Conservation (phyloP, 116 monocot species). For the Posidonia oceanica region DNA sequence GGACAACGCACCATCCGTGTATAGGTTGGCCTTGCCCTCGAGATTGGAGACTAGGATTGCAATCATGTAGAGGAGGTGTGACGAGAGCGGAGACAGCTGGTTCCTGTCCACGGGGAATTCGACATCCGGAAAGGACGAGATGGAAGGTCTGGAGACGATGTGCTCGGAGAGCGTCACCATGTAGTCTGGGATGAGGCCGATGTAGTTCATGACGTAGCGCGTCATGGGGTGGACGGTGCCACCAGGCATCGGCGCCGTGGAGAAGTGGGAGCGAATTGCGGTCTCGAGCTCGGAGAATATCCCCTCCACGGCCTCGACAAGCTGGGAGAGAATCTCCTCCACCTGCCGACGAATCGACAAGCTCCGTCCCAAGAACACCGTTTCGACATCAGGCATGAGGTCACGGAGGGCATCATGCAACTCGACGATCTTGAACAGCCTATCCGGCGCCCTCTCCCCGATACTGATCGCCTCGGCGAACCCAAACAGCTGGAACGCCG, state of each 20-base stretch:
- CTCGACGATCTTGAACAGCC: slow-evolving; percentile 81
- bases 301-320: slow-evolving; percentile 48
- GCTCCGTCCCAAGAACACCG: slow-evolving; percentile 26
- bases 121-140: slow-evolving; percentile 11
- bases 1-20: slow-evolving; percentile 44
- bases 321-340: slow-evolving; percentile 36
- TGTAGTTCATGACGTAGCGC: slow-evolving; percentile 94
- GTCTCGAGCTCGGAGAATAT: slow-evolving; percentile 73
- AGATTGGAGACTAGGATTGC: slow-evolving; percentile 49
- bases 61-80: slow-evolving; percentile 64
- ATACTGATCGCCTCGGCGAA: slow-evolving; percentile 49
- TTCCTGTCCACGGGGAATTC: slow-evolving; percentile 31
- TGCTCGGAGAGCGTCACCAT: slow-evolving; percentile 44
- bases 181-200: slow-evolving; percentile 56
- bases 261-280: slow-evolving; percentile 43
- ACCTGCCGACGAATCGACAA: slow-evolving; percentile 40
- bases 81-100: slow-evolving; percentile 29
- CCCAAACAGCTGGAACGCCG: slow-evolving; percentile 48
- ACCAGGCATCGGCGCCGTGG: slow-evolving; percentile 40
- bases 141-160: slow-evolving; percentile 36
- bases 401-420: slow-evolving; percentile 57
- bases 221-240: slow-evolving; percentile 79
- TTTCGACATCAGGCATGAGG: slow-evolving; percentile 47
- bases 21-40: slow-evolving; percentile 47
- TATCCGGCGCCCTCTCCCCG: slow-evolving; percentile 57